Evolutionary conservation across 805 yeast genomes (phyloP), one percentile per base, ranked within the genome.

Genomic region (Candida adriatica): DNA sequence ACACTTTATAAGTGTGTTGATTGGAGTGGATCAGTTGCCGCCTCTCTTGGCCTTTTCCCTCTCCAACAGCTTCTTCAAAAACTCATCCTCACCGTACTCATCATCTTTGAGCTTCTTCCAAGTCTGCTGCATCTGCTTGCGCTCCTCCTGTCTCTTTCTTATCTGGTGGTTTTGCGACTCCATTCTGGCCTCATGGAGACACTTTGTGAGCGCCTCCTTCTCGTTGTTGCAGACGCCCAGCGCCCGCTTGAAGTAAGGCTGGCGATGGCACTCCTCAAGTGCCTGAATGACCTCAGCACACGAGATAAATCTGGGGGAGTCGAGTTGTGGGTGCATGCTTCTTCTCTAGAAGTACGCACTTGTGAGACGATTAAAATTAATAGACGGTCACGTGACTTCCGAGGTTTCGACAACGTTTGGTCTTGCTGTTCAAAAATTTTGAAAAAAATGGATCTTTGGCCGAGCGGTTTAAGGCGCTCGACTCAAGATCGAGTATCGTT

Each of bases 231-330:
- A 90, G 37, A 73, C 65, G 17, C 97, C 97, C 44, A 85, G 62
- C 6, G 83, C 77, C 53, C 82, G 74, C 43, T 73, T 68, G 38
- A 81, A 45, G 43, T 77, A 80, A 34, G 77, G 80, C 33, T 68
- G 68, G 37, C 74, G 68, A 49, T 88, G 96, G 54, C 98, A 90
- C 52, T 84, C 79, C 48, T 90, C 95, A 6, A 90, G 69, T 0
- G 94, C 96, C 39, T 79, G 78, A 55, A 92, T 86, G 24, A 86
- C 68, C 39, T 79, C 83, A 31, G 72, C 75, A 56, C 98, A 90
- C 13, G 81, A 59, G 34, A 55, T 55, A 43, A 68, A 65, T 50
- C 73, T 60, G 33, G 69, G 62, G 9, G 68, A 65, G 38, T 68
- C 69, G 34, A 70, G 47, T 45, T 68, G 75, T 43, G 77, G 76